Conservation (phyloP, 495 filamentous ascomycete genomes). For the Aspergillus cavernicola region DNA sequence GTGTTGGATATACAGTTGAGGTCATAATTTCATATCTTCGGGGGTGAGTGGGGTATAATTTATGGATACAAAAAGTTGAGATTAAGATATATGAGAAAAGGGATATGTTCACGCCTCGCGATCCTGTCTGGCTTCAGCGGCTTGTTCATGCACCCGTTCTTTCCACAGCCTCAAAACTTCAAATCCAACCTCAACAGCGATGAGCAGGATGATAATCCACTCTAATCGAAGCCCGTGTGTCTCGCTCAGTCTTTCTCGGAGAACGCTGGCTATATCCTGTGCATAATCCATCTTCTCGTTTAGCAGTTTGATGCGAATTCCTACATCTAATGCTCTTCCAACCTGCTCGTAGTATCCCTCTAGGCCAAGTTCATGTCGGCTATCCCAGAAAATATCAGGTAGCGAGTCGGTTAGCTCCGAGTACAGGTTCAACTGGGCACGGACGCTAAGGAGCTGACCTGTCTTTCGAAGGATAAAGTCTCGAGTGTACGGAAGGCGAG, state of each 20-base stretch:
- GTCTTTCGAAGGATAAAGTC: conserved; percentile 87
- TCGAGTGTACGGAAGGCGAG: conserved; percentile 65
- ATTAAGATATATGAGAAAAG: no score
- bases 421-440: conserved; percentile 93
- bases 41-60: no score
- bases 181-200: conserved; percentile 82
- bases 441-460: conserved; percentile 83
- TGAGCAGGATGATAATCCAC: conserved; percentile 94
- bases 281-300: conserved; percentile 99
- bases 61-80: no score
- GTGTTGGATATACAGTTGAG: conserved; percentile 1
- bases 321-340: conserved; percentile 83
- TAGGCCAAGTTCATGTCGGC: conserved; percentile 75
- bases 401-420: conserved; percentile 93
- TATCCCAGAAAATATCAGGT: conserved; percentile 97
- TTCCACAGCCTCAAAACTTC: conserved; percentile 60
- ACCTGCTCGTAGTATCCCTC: conserved; percentile 95
- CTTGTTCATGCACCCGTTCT: conserved; percentile 47
- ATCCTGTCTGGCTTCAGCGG: conserved; percentile 28
- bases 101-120: neutral
- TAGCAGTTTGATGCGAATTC: conserved; percentile 84
- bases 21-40: no score
- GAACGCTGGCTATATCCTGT: conserved; percentile 86
- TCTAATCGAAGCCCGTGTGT: conserved; percentile 83
- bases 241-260: conserved; percentile 86